Evolutionary conservation across 768 basidiomycete species (phyloP).

Genomic region (Russula lepida): DNA sequence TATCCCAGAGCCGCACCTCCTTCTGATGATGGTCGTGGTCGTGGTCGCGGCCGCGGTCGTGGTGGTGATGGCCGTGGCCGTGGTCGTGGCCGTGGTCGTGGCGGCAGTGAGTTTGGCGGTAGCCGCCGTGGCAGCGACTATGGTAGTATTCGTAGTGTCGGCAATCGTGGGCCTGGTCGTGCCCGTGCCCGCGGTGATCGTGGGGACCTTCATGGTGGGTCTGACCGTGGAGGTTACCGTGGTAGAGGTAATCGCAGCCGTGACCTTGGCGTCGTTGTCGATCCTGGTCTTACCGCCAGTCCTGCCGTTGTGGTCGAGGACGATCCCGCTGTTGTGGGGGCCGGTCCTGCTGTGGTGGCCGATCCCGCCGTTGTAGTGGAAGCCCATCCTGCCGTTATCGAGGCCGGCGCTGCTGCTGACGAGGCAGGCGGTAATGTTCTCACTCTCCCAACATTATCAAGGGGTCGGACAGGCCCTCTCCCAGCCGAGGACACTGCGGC

Average conservation of each 20-base stretch:
- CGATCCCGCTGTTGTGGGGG: too few species aligned
- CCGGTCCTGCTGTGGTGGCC: neutral
- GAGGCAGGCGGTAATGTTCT: neutral
- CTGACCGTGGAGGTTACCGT: neutral
- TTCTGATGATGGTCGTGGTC: neutral
- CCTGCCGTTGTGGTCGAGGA: neutral
- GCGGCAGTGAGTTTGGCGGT: neutral
- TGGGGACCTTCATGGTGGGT: constrained; percentile 23
- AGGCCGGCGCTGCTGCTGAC: neutral
- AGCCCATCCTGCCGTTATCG: neutral
- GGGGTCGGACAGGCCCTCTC: constrained; percentile 14
- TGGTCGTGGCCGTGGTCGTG: neutral
- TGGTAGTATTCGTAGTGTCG: neutral
- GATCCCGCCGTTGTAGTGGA: too few species aligned
- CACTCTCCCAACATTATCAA: neutral
- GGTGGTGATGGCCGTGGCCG: neutral
- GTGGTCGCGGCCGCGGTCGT: neutral
- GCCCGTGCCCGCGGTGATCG: constrained; percentile 9
- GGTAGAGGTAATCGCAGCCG: neutral
- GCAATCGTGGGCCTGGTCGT: neutral
- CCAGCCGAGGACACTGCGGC: constrained; percentile 35
- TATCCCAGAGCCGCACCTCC: neutral
- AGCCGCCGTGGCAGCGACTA: neutral
- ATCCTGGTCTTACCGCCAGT: neutral
- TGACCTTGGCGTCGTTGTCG: neutral